A percentile compares a stretch with the other conserved stretches of the same genome.
Conservation (phyloP, 129 eudicot genomes). For the Rutidosis leptorrhynchoides region DNA sequence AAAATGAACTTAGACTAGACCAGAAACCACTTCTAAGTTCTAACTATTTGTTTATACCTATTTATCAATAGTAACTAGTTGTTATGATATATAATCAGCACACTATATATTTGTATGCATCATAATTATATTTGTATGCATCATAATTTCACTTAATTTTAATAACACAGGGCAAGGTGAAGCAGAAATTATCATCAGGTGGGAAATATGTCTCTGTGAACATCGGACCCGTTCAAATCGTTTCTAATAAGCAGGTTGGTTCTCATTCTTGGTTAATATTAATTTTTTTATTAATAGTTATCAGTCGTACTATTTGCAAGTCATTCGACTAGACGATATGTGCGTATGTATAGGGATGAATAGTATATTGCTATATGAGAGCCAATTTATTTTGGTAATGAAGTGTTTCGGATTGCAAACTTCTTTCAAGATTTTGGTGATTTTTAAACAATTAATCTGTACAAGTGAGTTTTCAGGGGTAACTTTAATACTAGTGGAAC, state of each 20-base stretch:
- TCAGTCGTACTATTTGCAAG: neutral
- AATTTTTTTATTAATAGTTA: neutral
- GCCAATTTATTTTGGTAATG: neutral
- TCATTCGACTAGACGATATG: neutral
- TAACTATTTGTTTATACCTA: neutral
- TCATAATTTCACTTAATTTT: neutral
- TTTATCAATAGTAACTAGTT: neutral
- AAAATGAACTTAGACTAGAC: neutral
- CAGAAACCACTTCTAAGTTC: neutral
- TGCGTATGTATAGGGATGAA: neutral
- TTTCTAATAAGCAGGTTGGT: constrained; percentile 85
- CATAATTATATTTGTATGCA: constrained; percentile 1
- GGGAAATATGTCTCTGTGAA: constrained; percentile 95
- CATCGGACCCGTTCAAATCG: constrained; percentile 90
- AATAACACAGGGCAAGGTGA: constrained; percentile 66
- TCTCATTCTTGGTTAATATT: constrained; percentile 18
- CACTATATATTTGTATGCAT: neutral
- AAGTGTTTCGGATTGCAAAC: too few species aligned
- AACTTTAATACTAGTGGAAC: too few species aligned
- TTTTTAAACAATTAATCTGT: too few species aligned
- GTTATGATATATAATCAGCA: neutral
- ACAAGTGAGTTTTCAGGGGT: too few species aligned
- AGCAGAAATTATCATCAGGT: constrained; percentile 83
- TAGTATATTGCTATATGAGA: too few species aligned
- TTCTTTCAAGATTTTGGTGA: too few species aligned